Base-by-base conservation (phyloP, 768 basidiomycete species). In the Arthromyces matolae region DNA sequence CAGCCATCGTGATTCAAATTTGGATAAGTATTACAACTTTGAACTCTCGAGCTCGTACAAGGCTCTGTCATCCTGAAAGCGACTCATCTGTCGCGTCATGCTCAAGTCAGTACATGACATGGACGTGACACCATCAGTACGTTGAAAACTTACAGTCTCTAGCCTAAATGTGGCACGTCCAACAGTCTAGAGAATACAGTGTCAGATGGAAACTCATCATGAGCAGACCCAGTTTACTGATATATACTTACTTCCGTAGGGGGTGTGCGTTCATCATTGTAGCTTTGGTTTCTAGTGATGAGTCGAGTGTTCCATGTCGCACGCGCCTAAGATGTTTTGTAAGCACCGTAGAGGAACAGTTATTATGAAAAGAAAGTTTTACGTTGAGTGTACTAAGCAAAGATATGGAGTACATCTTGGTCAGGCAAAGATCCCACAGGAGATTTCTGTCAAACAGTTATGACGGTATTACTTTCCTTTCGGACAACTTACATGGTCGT, bases 341-440 rank as follows among this genome's bases (percentile, higher is more conserved):
- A 8, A 7, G 3, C 10, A 29, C 18, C 13, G 6, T 18, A 18
- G 25, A 42, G 42, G 10, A 20, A 8, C 8, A 19, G 13, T 24
- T 5, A 16, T 16, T 18, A 13, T 29, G 27, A 5, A 73, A 66
- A n/a, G n/a, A 24, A 6, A 24, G 20, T 24, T 24, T n/a, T 19
- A 72, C 70, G 42, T 77, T 76, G 16, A 77, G 64, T 3, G 74
- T 73, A 5, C 72, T 74, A 37, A 77, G 54, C 8, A 75, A 61
- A 42, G 71, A 73, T 40, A 75, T 77, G 19, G 71, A 49, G 55
- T 77, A 77, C 9, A 77, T 61, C 45, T 74, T 76, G 3, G 71
- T 65, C 18, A 77, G 59, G 5, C 71, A 61, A 16, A 77, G 60
- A 53, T 75, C 74, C 68, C 70, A 77, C n/a, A 75, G 48, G 53